Conservation (phyloP, 257 asterid genomes). For the Nicotiana obtusifolia region DNA sequence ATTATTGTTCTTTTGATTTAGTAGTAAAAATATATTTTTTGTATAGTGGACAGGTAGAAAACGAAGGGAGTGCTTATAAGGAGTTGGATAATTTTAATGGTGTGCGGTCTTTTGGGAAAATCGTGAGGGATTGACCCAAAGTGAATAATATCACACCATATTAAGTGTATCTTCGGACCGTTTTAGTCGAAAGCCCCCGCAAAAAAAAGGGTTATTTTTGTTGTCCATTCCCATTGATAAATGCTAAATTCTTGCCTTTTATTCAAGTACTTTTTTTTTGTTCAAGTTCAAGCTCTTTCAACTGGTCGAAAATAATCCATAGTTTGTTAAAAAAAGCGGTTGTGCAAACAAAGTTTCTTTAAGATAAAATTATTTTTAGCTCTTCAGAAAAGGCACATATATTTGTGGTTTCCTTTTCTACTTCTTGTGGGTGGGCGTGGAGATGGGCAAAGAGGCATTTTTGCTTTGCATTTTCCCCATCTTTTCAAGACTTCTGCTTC, state of each 20-base stretch:
- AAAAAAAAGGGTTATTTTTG: too few species aligned
- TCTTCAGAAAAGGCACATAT: not conserved
- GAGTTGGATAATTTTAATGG: too few species aligned
- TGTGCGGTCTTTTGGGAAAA: too few species aligned
- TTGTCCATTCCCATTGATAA: not conserved
- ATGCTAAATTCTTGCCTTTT: not conserved
- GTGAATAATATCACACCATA: too few species aligned
- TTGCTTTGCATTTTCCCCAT: constrained; percentile 6
- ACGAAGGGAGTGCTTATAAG: too few species aligned
- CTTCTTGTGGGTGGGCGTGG: not conserved
- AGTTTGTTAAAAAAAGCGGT: not conserved
- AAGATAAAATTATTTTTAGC: not conserved
- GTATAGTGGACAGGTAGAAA: too few species aligned
- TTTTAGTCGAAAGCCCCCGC: too few species aligned
- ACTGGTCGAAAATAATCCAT: not conserved
- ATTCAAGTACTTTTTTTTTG: not conserved
- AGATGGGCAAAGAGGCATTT: constrained; percentile 11
- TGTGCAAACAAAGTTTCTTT: not conserved
- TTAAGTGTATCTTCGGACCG: too few species aligned
- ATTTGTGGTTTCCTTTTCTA: not conserved
- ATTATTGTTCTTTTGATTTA: too few species aligned
- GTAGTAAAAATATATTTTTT: too few species aligned
- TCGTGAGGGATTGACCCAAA: too few species aligned
- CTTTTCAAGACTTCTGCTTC: constrained; percentile 12
- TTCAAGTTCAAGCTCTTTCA: not conserved